Evolutionary conservation across 768 basidiomycete species (phyloP), one percentile per base, ranked within the genome.

Genomic region (Galerina sulciceps): DNA sequence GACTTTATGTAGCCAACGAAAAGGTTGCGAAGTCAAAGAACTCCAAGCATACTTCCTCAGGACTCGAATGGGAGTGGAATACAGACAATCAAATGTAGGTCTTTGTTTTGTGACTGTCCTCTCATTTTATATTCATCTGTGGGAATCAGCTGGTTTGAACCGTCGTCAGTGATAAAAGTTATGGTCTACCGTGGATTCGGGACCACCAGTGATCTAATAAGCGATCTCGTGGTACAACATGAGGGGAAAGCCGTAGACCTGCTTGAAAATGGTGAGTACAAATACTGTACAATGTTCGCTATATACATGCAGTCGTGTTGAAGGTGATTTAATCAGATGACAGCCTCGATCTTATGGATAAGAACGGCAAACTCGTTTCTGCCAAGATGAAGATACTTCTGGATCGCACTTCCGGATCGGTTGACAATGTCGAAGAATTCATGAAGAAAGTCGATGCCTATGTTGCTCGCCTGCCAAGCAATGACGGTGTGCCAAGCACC

Each of bases 11-110:
- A 10, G 51, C 6, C 18, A 37, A 37, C 4, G 14, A 17, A 18
- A 20, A 20, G 37, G 17, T 40, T 13, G 13, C 14, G 15, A 15
- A 22, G 6, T 23, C 51, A 8, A 31, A 4, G 13, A 11, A 6
- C 15, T 2, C 40, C 36, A 52, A 23, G 38, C 13, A 17, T 14
- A 9, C 6, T 14, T 37, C 51, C 0, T 40, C 51, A 23, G 37
- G 14, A 17, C 51, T 52, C 22, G 41, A 41, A 23, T 52, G 51
- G 51, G 51, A 52, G 23, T 41, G 37, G 51, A 41, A 40, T 41
- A 10, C 20, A 10, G 40, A 26, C n/a, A 13, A 52, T n/a, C 9
- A 38, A 41, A 20, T 52, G 51, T 52, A 37, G 11, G 51, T 52
- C 10, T 23, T 52, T 17, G 38, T 20, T 15, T 41, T 52, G 37